Evolutionary conservation across 163 green algal species (phyloP), one percentile per base, ranked within the genome.

Genomic region (Scenedesmus sp.): DNA sequence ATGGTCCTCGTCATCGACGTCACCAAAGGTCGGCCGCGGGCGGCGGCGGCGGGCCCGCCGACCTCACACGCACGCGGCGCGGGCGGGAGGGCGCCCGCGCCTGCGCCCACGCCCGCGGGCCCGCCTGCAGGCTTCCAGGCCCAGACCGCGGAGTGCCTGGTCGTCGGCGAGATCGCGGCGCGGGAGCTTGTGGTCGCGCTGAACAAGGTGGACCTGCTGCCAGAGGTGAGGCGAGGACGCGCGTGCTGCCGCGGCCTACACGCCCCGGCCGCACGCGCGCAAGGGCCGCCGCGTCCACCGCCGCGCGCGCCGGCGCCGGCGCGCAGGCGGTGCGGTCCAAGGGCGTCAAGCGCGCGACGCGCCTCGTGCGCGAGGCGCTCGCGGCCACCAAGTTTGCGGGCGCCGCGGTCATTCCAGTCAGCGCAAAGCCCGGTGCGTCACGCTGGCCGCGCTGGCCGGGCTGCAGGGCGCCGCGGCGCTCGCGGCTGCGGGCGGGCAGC

Each of bases 121-220:
- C n/a, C n/a, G n/a, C n/a, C n/a, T n/a, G 17, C 81, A 87, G 85
- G 89, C 42, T 88, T 97, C 9, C 93, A 98, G 66, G 86, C 93
- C 7, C 94, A 98, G 78, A 98, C 96, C 9, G 96, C 96, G 3
- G 96, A 99, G 87, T 99, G 96, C 86, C 70, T 99, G 47, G 94
- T 99, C 10, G 89, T 97, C 36, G 93, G 85, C 6, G 92, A 97
- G 78, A 81, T 97, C 13, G 85, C 91, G 17, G 92, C 90, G 4
- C 81, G 84, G 11, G 78, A 88, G 66, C 75, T 97, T 82, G 70
- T 97, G 53, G 92, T 97, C 2, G 91, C 87, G 0, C 83, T 98
- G 5, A 98, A 98, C 87, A 98, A 98, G 81, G 71, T 80, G 51
- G 94, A 97, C 70, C 78, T 90, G 66, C 74, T 97, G 42, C 87